phyloP scores from a whole-genome alignment of 129 eudicot genomes.

The Chrysanthemum makinoi region DNA sequence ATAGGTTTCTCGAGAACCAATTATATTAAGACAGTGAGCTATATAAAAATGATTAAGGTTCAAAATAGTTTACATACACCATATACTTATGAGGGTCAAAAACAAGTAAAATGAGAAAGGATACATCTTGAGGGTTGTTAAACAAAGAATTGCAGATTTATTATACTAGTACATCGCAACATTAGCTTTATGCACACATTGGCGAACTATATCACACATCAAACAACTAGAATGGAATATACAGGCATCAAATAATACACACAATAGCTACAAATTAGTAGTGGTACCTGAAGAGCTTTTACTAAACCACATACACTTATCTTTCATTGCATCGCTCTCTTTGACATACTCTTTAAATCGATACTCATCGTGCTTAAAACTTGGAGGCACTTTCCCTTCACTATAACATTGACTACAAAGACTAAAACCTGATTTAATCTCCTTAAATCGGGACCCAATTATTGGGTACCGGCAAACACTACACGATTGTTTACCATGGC shows the following conservation, averaged over 20 bases:
- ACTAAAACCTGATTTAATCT: conserved; percentile 74
- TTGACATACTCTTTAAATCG: conserved; percentile 75
- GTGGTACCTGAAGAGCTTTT: conserved; percentile 33
- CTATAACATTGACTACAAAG: conserved; percentile 89
- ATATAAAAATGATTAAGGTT: background rate
- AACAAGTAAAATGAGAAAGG: conserved; percentile 23
- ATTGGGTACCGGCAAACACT: conserved; percentile 86
- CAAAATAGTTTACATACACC: background rate
- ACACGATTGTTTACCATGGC: conserved; percentile 82
- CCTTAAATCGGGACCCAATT: conserved; percentile 88
- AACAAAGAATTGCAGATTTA: conserved; percentile 32
- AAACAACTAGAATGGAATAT: conserved; percentile 34
- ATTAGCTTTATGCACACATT: conserved; percentile 30
- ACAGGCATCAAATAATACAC: conserved; percentile 18
- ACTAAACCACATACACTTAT: conserved; percentile 88
- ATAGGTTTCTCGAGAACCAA: background rate
- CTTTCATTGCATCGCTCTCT: conserved; percentile 84
- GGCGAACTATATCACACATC: conserved; percentile 27
- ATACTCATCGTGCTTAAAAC: conserved; percentile 74
- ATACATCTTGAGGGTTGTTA: conserved; percentile 18
- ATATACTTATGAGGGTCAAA: conserved; percentile 20
- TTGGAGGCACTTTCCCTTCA: conserved; percentile 94
- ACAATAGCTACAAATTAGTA: conserved; percentile 28
- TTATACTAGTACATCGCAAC: conserved; percentile 20
- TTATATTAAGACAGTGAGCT: background rate